Base-by-base conservation (phyloP, 2,329 filamentous ascomycete species). In the Aspergillus udagawae region DNA sequence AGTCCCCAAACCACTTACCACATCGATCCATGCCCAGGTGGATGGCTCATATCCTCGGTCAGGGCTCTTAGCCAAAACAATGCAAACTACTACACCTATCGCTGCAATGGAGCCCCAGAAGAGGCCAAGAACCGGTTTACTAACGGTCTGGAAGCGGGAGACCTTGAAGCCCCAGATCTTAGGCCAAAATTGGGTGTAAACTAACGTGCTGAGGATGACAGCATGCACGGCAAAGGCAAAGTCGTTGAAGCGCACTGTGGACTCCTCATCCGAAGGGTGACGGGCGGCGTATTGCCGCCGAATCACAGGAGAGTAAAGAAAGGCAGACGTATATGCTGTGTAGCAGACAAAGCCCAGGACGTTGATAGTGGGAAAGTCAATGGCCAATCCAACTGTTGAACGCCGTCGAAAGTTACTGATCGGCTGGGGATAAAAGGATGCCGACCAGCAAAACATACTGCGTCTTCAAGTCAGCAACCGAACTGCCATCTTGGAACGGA, bases 341-440 rank as follows among this genome's bases (percentile, higher is more conserved):
- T 97, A 97, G 62, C 70, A 82, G 60, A 83, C 77, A 67, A 84
- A 86, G 1, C 84, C 83, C 23, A 82, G 83, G 61, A 87, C 85
- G 47, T 79, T 91, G 66, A 89, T 83, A 28, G 76, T 88, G 10
- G 91, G 91, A 68, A 95, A 97, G 73, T 97, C 92, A 63, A 96
- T 87, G 0, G 91, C 90, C 4, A 93, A 87, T 44, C 94, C 94
- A 21, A 85, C 82, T 4, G 92, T 97, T 8, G 90, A 89, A 56
- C 85, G 84, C 54, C 91, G 87, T 29, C 80, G 80, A 72, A 82
- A 88, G 80, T 97, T 97, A 61, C 91, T 83, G 59, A 95, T 76
- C 6, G 89, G 86, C 72, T 97, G 94, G 1, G 93, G 92, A 73
- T 97, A 97, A 78, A 97, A 97, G 17, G 91, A 96, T 17, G 87